Conservation (phyloP, 768 basidiomycete genomes). For the Boletus tylopilopsis region DNA sequence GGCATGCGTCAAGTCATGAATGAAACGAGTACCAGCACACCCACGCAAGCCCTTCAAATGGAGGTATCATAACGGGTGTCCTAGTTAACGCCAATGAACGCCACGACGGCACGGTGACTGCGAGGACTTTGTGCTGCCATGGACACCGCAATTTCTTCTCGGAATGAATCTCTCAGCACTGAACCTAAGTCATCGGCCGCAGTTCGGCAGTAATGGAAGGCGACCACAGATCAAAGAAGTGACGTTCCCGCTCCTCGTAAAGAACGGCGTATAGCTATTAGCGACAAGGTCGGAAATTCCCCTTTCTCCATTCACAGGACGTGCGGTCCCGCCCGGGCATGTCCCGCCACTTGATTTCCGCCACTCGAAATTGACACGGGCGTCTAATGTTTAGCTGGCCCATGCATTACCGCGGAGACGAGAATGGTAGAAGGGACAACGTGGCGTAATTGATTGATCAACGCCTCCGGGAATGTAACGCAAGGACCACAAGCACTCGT, state of each 20-base stretch:
- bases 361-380: neutral
- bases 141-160: neutral
- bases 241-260: constrained; percentile 1
- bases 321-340: neutral
- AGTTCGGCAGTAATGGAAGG: constrained; percentile 11
- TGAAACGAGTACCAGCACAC: no score
- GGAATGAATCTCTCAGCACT: neutral
- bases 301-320: neutral
- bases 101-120: neutral
- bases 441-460: neutral
- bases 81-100: no score
- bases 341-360: neutral
- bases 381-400: neutral
- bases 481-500: neutral
- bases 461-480: constrained; percentile 2
- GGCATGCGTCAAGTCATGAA: no score
- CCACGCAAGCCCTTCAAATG: no score
- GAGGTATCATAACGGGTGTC: no score
- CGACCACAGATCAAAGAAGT: neutral
- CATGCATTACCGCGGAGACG: neutral
- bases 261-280: neutral
- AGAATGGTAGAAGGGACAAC: no score
- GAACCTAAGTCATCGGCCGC: constrained; percentile 2
- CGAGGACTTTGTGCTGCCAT: neutral
- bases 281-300: constrained; percentile 10